Conservation (phyloP, 371 early-diverging fungal genomes). For the Mortierella sp. region DNA sequence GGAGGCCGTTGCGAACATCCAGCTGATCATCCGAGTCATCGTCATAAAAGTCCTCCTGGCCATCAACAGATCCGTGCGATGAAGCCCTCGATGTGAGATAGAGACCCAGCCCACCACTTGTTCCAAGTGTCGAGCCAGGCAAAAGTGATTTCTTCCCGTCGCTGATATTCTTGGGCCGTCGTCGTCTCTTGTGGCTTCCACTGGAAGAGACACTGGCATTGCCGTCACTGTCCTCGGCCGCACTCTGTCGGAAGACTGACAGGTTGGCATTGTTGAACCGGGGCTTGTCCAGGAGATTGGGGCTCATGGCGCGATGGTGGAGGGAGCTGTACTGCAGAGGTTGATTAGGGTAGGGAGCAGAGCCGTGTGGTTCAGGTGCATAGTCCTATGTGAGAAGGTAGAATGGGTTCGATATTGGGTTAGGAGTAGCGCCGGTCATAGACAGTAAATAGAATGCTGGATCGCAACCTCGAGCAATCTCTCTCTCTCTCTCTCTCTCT, state of each 20-base stretch:
- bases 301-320: slow-evolving; percentile 51
- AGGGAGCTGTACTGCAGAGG: slow-evolving; percentile 15
- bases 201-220: slow-evolving; percentile 60
- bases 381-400: slow-evolving; percentile 27
- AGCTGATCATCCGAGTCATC: slow-evolving; percentile 47
- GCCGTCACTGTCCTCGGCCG: slow-evolving; percentile 59
- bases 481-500: not conserved
- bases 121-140: slow-evolving; percentile 40
- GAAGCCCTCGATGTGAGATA: slow-evolving; percentile 30
- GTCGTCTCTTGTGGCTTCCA: slow-evolving; percentile 58
- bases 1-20: slow-evolving; percentile 53
- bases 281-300: slow-evolving; percentile 41
- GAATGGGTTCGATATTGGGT: not conserved
- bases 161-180: slow-evolving; percentile 41
- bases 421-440: not conserved
- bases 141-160: slow-evolving; percentile 33
- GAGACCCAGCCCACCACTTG: slow-evolving; percentile 23
- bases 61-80: slow-evolving; percentile 43
- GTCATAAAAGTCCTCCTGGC: slow-evolving; percentile 40
- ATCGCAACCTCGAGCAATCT: not conserved
- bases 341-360: slow-evolving; percentile 18
- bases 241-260: slow-evolving; percentile 47
- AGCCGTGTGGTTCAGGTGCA: slow-evolving; percentile 16
- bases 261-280: slow-evolving; percentile 52
- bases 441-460: not conserved